These are phyloP conservation scores for Echium plantagineum DNA, from an alignment of 257 asterid species.

Conservation along the genomic window DNA sequence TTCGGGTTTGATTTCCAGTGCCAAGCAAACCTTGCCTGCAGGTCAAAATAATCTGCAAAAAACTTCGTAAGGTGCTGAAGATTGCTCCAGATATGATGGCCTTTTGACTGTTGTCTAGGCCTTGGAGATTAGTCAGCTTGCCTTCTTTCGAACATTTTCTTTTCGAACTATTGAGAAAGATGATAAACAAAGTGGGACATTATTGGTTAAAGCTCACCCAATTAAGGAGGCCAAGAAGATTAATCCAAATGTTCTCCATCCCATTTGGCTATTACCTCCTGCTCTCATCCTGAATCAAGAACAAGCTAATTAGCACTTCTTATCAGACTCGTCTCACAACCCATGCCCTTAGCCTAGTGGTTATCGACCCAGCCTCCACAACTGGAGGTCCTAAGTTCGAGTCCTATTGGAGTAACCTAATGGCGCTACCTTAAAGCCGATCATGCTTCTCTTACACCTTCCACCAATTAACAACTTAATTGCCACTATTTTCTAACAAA, in stretches of 20 bases:
- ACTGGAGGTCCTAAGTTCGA: too few species aligned
- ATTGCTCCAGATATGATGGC: too few species aligned
- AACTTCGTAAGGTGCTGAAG: not conserved
- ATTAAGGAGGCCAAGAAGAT: slow-evolving; percentile 23
- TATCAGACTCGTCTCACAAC: too few species aligned
- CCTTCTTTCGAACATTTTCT: not conserved
- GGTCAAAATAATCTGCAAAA: not conserved
- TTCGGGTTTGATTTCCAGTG: not conserved
- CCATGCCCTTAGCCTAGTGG: too few species aligned
- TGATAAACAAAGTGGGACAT: too few species aligned
- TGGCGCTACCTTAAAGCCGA: too few species aligned
- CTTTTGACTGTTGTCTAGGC: too few species aligned
- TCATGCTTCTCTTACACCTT: too few species aligned
- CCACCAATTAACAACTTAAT: too few species aligned
- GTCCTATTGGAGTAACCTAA: too few species aligned
- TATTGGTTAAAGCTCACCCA: slow-evolving; percentile 15
- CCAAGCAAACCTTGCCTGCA: not conserved
- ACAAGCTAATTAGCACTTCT: not conserved
- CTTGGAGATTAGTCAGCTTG: not conserved
- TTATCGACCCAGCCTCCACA: too few species aligned
- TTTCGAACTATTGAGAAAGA: not conserved
- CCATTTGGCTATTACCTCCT: slow-evolving; percentile 6
- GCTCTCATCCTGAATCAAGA: slow-evolving; percentile 11
- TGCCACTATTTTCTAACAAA: too few species aligned
- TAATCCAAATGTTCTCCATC: slow-evolving; percentile 23